Percentiles rank a stretch among this genome's conserved stretches.
These are phyloP conservation scores for Trypanosoma boissoni DNA, from an alignment of 208 protist genomes.

Conservation along the genomic window DNA sequence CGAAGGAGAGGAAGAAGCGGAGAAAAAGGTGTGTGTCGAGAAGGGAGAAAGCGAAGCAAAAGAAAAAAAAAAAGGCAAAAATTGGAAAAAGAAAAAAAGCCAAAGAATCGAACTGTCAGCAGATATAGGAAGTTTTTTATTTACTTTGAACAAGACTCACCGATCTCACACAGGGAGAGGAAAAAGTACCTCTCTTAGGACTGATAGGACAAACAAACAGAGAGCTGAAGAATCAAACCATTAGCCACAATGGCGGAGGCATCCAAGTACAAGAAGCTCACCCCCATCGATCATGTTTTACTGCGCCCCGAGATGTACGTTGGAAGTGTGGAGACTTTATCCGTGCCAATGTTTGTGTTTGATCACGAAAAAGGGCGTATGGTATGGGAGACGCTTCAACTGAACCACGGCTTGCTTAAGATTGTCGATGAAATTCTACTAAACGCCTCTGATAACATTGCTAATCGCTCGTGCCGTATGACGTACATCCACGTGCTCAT, in stretches of 20 bases:
- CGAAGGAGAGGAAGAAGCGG: conserved; percentile 3
- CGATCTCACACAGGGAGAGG: too few species aligned
- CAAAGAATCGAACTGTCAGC: background rate
- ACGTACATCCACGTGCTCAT: conserved; percentile 93
- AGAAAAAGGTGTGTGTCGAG: background rate
- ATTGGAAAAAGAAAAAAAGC: conserved; percentile 10
- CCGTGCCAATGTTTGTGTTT: conserved; percentile 87
- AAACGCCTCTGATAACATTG: conserved; percentile 97
- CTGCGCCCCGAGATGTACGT: conserved; percentile 98
- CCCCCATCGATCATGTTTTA: conserved; percentile 96
- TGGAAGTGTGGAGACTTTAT: conserved; percentile 90
- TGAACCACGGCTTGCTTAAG: conserved; percentile 96
- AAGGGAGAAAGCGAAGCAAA: background rate
- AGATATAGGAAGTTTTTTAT: too few species aligned
- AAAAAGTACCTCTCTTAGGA: too few species aligned
- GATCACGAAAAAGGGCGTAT: conserved; percentile 81
- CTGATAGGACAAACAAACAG: too few species aligned
- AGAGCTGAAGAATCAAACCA: conserved; percentile 1
- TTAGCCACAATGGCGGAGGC: conserved; percentile 63
- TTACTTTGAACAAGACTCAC: too few species aligned
- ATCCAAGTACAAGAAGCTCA: conserved; percentile 91
- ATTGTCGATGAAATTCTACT: conserved; percentile 99
- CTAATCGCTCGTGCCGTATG: conserved; percentile 62
- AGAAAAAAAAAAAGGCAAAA: conserved; percentile 1
- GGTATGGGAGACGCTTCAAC: conserved; percentile 87